These are phyloP conservation scores for Trapa incisa DNA, from an alignment of 345 rosid genomes.

Conservation along the genomic window DNA sequence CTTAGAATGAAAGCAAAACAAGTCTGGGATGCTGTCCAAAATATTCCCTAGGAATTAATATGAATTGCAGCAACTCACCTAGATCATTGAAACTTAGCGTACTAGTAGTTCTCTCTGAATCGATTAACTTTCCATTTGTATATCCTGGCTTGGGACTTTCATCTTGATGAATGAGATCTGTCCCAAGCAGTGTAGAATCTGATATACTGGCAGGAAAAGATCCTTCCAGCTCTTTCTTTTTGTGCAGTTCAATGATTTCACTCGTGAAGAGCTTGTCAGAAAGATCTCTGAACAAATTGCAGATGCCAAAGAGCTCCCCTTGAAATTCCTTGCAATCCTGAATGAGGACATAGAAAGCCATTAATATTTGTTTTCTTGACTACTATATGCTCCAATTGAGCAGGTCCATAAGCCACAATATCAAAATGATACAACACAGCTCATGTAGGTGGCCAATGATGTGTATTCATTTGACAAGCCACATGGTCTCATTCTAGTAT, in stretches of 20 bases:
- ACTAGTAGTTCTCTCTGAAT: conserved; percentile 11
- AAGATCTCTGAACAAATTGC: conserved; percentile 81
- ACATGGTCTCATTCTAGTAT: background rate
- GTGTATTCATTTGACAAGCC: background rate
- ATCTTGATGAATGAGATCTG: conserved; percentile 10
- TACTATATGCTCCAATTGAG: background rate
- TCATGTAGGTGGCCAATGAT: background rate
- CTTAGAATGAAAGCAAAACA: background rate
- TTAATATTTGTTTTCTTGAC: background rate
- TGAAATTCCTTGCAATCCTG: conserved; percentile 92
- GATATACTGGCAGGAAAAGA: conserved; percentile 9
- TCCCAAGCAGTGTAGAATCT: conserved; percentile 18
- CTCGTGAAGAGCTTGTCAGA: conserved; percentile 86
- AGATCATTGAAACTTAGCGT: conserved; percentile 41
- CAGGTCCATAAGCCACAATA: background rate
- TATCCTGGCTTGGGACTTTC: conserved; percentile 9
- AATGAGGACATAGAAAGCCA: conserved; percentile 8
- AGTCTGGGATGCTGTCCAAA: background rate
- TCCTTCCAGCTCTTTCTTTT: conserved; percentile 22
- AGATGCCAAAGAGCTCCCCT: conserved; percentile 90
- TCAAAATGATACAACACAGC: background rate
- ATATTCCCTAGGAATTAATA: background rate
- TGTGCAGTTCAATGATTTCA: conserved; percentile 53
- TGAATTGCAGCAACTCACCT: conserved; percentile 30
- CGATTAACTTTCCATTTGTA: conserved; percentile 9